phyloP scores from a whole-genome alignment of 176 grass and related monocot genomes.

The Phoenix dactylifera region DNA sequence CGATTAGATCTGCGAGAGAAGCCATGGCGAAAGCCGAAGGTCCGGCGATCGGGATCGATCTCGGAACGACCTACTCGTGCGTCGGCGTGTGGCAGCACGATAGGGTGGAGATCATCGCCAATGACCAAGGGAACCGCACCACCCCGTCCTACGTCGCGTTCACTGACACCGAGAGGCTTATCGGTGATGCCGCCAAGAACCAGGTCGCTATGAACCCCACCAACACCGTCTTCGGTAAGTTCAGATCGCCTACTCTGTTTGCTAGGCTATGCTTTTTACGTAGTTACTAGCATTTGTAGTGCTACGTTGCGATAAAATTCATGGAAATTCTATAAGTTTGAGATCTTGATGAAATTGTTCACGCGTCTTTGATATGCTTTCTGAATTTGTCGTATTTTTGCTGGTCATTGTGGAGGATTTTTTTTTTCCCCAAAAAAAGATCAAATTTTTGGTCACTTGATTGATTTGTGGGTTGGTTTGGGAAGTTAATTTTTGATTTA shows the following conservation, averaged over 20 bases:
- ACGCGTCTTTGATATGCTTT: no score
- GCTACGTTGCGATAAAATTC: no score
- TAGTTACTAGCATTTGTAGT: no score
- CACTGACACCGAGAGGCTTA: constrained; percentile 59
- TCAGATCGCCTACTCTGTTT: neutral
- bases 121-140: constrained; percentile 83
- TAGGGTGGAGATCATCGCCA: constrained; percentile 88
- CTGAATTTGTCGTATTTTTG: no score
- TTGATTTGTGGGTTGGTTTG: no score
- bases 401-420: no score
- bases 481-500: no score
- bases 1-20: neutral
- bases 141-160: constrained; percentile 89
- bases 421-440: no score
- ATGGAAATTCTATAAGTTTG: no score
- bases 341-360: no score
- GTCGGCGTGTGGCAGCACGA: constrained; percentile 97
- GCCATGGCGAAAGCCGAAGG: constrained; percentile 60
- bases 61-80: constrained; percentile 96
- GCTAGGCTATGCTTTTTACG: no score
- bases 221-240: constrained; percentile 46
- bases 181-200: constrained; percentile 45
- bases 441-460: no score
- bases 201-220: constrained; percentile 50
- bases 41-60: constrained; percentile 90